Base-by-base conservation (phyloP, 2,329 filamentous ascomycete species). In the Penicillium thymicola region DNA sequence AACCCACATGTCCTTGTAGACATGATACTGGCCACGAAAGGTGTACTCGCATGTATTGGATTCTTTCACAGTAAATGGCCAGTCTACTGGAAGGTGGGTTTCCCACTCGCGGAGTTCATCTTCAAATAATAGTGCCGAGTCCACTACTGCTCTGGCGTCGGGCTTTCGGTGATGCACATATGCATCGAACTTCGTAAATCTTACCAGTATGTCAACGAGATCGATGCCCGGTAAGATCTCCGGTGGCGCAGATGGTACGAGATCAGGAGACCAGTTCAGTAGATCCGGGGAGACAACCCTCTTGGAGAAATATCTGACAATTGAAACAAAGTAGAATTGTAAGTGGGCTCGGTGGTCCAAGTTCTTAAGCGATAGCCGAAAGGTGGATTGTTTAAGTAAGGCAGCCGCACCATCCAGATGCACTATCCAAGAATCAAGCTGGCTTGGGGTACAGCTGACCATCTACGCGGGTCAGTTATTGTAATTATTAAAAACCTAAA, bases 1-100 rank as follows among this genome's bases (percentile, higher is more conserved):
- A 10, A 58, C 54, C 67, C 67, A 70, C 8, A 55, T 23, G 32
- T 65, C 57, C 32, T 63, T 51, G 51, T 67, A 66, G n/a, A 62
- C 23, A 30, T 68, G 59, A 27, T 62, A 63, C 36, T 57, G 55
- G 4, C 65, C 65, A 25, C 62, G 49, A 30, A 65, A 68, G 9
- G 59, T 60, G 21, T 55, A 18, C 4, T 56, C 32, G 25, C 36
- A 23, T n/a, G 64, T 43, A 18, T 50, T 42, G 11, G 59, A 62
- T 18, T 61, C 38, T 45, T 59, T 38, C 9, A 59, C 32, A 21
- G 42, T 43, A 41, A 60, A 64, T 1, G 40, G 25, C 59, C 61
- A 68, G 16, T 56, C 44, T 9, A 55, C 28, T 8, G 63, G 60
- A 18, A 69, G 57, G 14, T 32, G 40, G 2, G 41, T 49, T 44